phyloP scores from a whole-genome alignment of 2,329 filamentous ascomycete species.

The Periconia macrospinosa region DNA sequence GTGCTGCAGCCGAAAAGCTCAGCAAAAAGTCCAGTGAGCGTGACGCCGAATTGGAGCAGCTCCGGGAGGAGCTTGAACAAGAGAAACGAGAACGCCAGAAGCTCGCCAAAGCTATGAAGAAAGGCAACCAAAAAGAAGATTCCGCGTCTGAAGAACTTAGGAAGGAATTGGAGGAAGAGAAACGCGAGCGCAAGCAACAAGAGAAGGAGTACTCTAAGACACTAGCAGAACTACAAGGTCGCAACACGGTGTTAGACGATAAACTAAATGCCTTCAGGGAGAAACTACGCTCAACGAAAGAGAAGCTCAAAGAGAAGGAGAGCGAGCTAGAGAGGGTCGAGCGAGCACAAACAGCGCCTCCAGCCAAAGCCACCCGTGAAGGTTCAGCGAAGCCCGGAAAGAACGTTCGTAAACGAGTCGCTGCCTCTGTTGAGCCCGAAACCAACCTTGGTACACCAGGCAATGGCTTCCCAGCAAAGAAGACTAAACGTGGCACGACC shows the following conservation, averaged over 20 bases:
- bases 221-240: conserved; percentile 62
- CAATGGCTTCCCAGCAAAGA: conserved; percentile 50
- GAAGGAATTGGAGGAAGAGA: conserved; percentile 54
- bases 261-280: conserved; percentile 69
- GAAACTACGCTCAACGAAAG: conserved; percentile 70
- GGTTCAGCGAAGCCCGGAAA: conserved; percentile 41
- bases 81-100: conserved; percentile 41
- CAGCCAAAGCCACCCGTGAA: conserved; percentile 31
- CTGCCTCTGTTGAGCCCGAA: conserved; percentile 50
- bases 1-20: conserved; percentile 33
- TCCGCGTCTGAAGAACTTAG: conserved; percentile 52
- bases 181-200: conserved; percentile 54
- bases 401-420: conserved; percentile 45
- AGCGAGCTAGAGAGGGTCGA: conserved; percentile 50
- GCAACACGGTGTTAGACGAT: conserved; percentile 68
- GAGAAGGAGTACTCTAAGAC: conserved; percentile 60
- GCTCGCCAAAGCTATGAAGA: conserved; percentile 41
- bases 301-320: conserved; percentile 70
- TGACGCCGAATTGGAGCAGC: conserved; percentile 34
- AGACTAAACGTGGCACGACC: conserved; percentile 54
- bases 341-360: conserved; percentile 44
- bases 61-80: conserved; percentile 44
- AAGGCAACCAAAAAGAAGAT: conserved; percentile 45
- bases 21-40: conserved; percentile 38
- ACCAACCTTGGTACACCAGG: conserved; percentile 54